These are phyloP conservation scores for Eutrema yunnanense DNA, from an alignment of 345 rosid genomes.

Conservation along the genomic window DNA sequence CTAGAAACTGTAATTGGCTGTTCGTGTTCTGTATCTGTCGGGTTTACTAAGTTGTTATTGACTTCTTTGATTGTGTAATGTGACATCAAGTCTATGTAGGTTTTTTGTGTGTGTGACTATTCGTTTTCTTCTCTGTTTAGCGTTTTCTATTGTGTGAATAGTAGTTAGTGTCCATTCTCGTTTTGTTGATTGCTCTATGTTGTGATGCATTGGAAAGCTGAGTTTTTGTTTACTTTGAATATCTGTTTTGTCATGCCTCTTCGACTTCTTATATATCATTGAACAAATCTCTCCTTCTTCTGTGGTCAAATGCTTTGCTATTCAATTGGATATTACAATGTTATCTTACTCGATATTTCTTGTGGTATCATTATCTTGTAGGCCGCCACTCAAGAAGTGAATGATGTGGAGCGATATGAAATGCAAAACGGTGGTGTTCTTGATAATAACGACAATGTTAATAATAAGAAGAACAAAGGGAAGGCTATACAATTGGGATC, in stretches of 20 bases:
- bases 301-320: background rate
- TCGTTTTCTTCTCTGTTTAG: background rate
- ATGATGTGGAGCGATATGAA: slow-evolving; percentile 55
- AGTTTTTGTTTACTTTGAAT: background rate
- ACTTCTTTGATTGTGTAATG: background rate
- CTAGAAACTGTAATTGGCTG: background rate
- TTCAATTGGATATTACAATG: background rate
- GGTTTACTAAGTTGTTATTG: background rate
- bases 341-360: background rate
- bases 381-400: slow-evolving; percentile 45
- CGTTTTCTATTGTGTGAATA: background rate
- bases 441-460: slow-evolving; percentile 29
- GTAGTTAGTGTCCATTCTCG: background rate
- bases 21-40: background rate
- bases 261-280: background rate
- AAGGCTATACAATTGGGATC: slow-evolving; percentile 39
- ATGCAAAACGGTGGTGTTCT: slow-evolving; percentile 35
- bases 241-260: background rate
- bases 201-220: background rate
- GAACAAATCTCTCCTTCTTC: background rate
- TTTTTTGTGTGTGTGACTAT: background rate
- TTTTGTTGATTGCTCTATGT: background rate
- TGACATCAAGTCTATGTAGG: background rate
- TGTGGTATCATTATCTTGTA: slow-evolving; percentile 19
- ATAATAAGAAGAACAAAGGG: slow-evolving; percentile 51